Evolutionary conservation across 352 stramenopile species (phyloP).

Genomic region (Peronospora tabacina): DNA sequence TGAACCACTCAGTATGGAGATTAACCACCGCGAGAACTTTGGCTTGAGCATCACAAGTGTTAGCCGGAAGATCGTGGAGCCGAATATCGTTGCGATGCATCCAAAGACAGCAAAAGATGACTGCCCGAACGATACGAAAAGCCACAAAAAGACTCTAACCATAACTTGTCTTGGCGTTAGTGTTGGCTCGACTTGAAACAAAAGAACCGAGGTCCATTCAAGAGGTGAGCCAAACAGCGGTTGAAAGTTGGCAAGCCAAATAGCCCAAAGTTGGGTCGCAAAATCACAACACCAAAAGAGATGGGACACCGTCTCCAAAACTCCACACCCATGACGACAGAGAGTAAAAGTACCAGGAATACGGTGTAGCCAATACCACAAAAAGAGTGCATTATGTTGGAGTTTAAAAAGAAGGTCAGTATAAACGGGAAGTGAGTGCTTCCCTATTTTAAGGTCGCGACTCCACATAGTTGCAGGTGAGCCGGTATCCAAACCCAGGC

Average conservation of each 20-base stretch:
- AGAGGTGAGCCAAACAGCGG: neutral
- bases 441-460: neutral
- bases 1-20: too few species aligned
- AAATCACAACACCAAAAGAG: neutral
- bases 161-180: neutral
- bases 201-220: neutral
- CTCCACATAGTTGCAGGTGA: neutral
- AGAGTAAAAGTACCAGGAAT: neutral
- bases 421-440: neutral
- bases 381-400: neutral
- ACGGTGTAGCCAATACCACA: neutral
- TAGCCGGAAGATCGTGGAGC: constrained; percentile 1
- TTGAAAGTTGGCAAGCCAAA: neutral
- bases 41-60: too few species aligned
- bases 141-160: neutral
- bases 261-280: neutral
- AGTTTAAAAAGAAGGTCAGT: neutral
- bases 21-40: too few species aligned
- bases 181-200: neutral
- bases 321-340: neutral
- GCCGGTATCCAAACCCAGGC: neutral
- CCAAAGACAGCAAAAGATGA: neutral
- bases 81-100: neutral
- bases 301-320: neutral
- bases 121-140: neutral